These are phyloP conservation scores for Zymoseptoria tritici DNA, from an alignment of 2,329 filamentous ascomycete genomes.

Conservation along the genomic window DNA sequence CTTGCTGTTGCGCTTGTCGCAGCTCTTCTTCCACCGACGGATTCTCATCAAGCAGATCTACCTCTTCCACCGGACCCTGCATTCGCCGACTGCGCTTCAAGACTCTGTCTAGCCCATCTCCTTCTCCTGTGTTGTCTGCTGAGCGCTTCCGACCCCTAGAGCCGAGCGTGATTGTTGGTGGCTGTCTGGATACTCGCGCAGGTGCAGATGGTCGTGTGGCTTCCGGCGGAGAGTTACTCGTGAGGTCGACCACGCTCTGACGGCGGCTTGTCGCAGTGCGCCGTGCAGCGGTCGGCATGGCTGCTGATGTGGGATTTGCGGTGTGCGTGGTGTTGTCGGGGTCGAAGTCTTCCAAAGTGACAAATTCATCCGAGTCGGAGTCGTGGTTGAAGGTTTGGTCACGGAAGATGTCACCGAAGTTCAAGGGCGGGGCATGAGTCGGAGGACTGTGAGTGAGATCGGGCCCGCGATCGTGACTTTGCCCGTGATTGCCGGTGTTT, in stretches of 20 bases:
- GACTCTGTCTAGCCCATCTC: constrained; percentile 3
- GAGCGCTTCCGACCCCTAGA: constrained; percentile 9
- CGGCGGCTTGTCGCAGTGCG: not conserved
- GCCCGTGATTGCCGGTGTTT: not conserved
- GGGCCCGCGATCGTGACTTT: not conserved
- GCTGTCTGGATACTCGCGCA: not conserved
- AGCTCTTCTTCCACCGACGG: constrained; percentile 30
- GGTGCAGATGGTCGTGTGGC: not conserved
- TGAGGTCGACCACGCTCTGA: constrained; percentile 13
- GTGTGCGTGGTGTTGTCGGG: constrained; percentile 3
- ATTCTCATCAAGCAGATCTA: constrained; percentile 15
- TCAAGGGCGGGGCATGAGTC: not conserved
- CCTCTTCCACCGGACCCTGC: constrained; percentile 10
- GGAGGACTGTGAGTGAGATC: not conserved
- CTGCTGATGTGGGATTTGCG: not conserved
- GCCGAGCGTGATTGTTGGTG: not conserved
- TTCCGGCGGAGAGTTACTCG: not conserved
- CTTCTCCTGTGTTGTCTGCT: constrained; percentile 4
- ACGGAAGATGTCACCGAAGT: not conserved
- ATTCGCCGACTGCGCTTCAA: constrained; percentile 9
- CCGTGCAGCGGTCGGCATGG: constrained; percentile 6
- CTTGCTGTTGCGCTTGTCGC: constrained; percentile 23
- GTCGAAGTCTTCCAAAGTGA: constrained; percentile 12
- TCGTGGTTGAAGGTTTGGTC: not conserved
- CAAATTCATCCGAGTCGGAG: constrained; percentile 11